phyloP scores from a whole-genome alignment of 164 flowering plant species.

The Vitis rupestris region DNA sequence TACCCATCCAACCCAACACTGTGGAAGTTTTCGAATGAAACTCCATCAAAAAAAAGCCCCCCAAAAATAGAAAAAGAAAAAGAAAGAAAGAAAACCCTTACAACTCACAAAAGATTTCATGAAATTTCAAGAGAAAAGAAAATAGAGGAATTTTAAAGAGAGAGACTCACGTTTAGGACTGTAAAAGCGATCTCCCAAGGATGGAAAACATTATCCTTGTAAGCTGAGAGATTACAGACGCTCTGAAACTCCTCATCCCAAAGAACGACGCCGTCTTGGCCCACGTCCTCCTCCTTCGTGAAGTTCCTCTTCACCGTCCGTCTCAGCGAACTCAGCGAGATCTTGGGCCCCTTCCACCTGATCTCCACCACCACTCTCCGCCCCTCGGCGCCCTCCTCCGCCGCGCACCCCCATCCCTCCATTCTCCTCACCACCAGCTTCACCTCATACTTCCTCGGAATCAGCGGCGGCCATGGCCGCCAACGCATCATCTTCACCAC shows the following conservation, averaged over 20 bases:
- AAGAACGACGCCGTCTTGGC: constrained; percentile 43
- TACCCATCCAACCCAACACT: too few relatives aligned
- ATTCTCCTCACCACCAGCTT: constrained; percentile 54
- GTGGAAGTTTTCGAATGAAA: too few relatives aligned
- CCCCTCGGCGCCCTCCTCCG: constrained; percentile 17
- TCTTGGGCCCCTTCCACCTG: constrained; percentile 82
- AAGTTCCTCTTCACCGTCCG: constrained; percentile 70
- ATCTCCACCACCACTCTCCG: constrained; percentile 68
- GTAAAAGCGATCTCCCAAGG: constrained; percentile 91
- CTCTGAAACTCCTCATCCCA: constrained; percentile 92
- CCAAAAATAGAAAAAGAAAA: background rate
- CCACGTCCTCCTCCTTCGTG: constrained; percentile 55
- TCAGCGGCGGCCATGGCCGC: constrained; percentile 93
- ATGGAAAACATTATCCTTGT: constrained; percentile 62
- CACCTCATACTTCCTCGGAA: constrained; percentile 73
- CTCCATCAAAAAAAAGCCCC: background rate
- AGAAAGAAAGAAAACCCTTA: background rate
- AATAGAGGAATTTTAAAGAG: too few relatives aligned
- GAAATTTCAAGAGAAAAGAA: too few relatives aligned
- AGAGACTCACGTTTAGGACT: constrained; percentile 66
- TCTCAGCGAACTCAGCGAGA: constrained; percentile 57
- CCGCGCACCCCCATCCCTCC: constrained; percentile 41
- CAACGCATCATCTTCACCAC: constrained; percentile 97
- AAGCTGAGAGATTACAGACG: constrained; percentile 53
- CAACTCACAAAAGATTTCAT: too few relatives aligned